Base-by-base conservation (phyloP, 1,284 basidiomycete species). In the Malassezia japonica region DNA sequence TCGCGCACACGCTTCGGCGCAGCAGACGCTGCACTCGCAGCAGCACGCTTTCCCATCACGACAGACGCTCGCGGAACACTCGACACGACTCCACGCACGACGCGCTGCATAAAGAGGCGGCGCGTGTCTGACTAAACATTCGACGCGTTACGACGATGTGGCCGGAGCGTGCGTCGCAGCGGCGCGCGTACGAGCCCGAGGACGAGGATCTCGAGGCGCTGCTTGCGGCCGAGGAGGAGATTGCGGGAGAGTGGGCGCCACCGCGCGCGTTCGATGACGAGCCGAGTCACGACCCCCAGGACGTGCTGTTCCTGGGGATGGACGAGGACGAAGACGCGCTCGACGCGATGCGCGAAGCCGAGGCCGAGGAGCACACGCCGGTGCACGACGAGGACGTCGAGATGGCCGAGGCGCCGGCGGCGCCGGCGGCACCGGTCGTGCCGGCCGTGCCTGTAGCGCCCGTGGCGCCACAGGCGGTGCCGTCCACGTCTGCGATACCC, bases 401-500 rank as follows among this genome's bases (percentile, higher is more conserved):
- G 18, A 20, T 25, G 15, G 3, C 23, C 5, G 32, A 36, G 20
- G 4, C 23, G 8, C n/a, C 35, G n/a, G 16, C 27, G 34, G 16
- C 34, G 23, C 23, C 13, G 32, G 7, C 16, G 28, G 10, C 40
- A 13, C 13, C 40, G 40, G 9, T 28, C 6, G 21, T 8, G 8
- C 21, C 23, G 24, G 18, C 25, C 12, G 23, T 9, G 18, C 24
- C 25, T 4, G 27, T n/a, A 2, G 28, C 40, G 12, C 29, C 40
- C 20, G 9, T 8, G 10, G n/a, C 36, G 18, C 18, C 34, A 24
- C 27, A 21, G 6, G 16, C 12, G 3, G n/a, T 10, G 15, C 23
- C 31, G 8, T 2, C 24, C 23, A 23, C 8, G 25, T 35, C 21
- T 41, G n/a, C 34, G 34, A 46, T 67, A 6, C 66, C 66, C 28